Conservation (phyloP, 2,329 filamentous ascomycete genomes). For the Stemphylium lycopersici region DNA sequence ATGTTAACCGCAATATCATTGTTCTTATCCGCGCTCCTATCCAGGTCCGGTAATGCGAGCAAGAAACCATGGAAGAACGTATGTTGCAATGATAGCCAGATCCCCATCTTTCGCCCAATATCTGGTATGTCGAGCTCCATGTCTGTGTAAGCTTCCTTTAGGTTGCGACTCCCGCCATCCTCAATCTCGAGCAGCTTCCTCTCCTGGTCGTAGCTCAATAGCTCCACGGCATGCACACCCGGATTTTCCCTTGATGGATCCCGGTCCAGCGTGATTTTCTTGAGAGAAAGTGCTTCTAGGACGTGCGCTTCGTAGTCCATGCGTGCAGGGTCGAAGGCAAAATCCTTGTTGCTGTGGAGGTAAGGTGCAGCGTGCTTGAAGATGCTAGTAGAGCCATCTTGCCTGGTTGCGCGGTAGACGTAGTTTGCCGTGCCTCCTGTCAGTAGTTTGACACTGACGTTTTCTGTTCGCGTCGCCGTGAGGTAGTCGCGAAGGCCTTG, state of each 20-base stretch:
- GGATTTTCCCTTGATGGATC: not conserved
- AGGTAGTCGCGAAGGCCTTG: slow-evolving; percentile 33
- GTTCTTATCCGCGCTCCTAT: slow-evolving; percentile 18
- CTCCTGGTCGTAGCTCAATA: slow-evolving; percentile 33
- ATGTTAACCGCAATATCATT: slow-evolving; percentile 36
- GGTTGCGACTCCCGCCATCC: slow-evolving; percentile 37
- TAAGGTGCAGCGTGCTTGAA: slow-evolving; percentile 47
- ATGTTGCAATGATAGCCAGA: slow-evolving; percentile 45
- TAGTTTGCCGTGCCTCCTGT: slow-evolving; percentile 46
- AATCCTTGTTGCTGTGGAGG: slow-evolving; percentile 27
- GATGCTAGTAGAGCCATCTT: slow-evolving; percentile 25
- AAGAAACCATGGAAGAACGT: slow-evolving; percentile 12
- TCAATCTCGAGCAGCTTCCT: slow-evolving; percentile 38
- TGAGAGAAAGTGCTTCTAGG: slow-evolving; percentile 23
- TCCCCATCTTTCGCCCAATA: slow-evolving; percentile 35
- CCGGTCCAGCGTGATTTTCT: not conserved
- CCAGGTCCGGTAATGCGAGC: slow-evolving; percentile 8
- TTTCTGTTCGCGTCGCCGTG: not conserved
- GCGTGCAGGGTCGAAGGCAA: slow-evolving; percentile 35
- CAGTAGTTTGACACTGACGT: slow-evolving; percentile 24
- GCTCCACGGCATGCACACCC: slow-evolving; percentile 25
- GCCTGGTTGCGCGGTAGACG: slow-evolving; percentile 38
- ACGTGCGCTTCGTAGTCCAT: slow-evolving; percentile 46
- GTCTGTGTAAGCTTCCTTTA: slow-evolving; percentile 43
- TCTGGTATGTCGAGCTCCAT: slow-evolving; percentile 21